Conservation (phyloP, 768 basidiomycete genomes). For the Imleria badia region DNA sequence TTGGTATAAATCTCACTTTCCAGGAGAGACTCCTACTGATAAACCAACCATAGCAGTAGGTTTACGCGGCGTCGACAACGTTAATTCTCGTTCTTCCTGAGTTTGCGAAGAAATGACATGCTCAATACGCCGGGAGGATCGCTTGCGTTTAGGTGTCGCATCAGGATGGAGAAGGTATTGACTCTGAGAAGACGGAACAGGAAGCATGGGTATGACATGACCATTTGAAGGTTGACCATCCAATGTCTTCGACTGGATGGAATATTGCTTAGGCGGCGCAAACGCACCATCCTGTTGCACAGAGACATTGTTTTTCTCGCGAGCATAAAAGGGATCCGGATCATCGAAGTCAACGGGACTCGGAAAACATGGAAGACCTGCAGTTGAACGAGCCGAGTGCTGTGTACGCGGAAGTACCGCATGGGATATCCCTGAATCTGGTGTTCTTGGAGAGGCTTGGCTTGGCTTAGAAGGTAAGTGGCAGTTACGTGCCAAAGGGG, state of each 20-base stretch:
- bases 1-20: conserved; percentile 17
- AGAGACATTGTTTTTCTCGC: not conserved
- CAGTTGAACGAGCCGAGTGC: not conserved
- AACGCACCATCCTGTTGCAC: not conserved
- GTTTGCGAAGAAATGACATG: conserved; percentile 33
- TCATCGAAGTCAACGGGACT: not conserved
- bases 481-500: not conserved
- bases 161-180: conserved; percentile 33
- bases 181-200: conserved; percentile 32
- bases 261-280: not conserved
- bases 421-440: not conserved
- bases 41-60: not conserved
- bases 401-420: not conserved
- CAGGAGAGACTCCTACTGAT: not conserved
- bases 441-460: not conserved
- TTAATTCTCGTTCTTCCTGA: conserved; percentile 32
- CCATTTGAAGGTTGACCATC: conserved; percentile 1
- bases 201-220: conserved; percentile 8
- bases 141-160: conserved; percentile 36
- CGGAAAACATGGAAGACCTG: not conserved
- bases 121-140: conserved; percentile 24
- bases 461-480: not conserved
- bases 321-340: conserved; percentile 1
- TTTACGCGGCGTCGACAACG: conserved; percentile 5
- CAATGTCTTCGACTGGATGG: not conserved